phyloP scores from a whole-genome alignment of 176 grass and related monocot species.

The Cymbopogon citratus region DNA sequence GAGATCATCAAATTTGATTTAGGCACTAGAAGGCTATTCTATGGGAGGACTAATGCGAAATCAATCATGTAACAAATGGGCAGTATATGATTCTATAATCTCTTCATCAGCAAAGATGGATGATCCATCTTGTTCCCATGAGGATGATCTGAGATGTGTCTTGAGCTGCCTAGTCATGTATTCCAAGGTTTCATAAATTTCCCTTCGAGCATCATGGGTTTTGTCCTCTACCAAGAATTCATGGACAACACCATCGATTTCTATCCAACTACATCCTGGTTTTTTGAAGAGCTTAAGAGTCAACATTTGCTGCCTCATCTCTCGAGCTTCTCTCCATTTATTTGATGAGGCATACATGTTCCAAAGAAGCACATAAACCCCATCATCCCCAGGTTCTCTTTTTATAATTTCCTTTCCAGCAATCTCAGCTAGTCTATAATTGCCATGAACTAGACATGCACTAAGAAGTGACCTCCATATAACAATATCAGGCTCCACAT shows the following conservation, averaged over 20 bases:
- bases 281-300: constrained; percentile 50
- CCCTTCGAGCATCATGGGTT: constrained; percentile 40
- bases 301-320: constrained; percentile 57
- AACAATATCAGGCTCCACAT: constrained; percentile 46
- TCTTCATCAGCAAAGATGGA: constrained; percentile 20
- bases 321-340: constrained; percentile 55
- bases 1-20: neutral
- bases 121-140: constrained; percentile 1
- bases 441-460: constrained; percentile 56
- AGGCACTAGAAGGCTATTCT: neutral
- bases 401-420: constrained; percentile 59
- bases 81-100: neutral
- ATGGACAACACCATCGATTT: constrained; percentile 50
- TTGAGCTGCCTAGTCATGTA: constrained; percentile 37
- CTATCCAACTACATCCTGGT: constrained; percentile 68
- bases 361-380: constrained; percentile 66
- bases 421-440: constrained; percentile 55
- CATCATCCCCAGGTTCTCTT: constrained; percentile 55
- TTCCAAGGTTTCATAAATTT: constrained; percentile 48
- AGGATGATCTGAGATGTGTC: neutral
- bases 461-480: constrained; percentile 73
- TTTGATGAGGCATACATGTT: constrained; percentile 61
- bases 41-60: neutral
- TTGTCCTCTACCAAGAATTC: constrained; percentile 65
- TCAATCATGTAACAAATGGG: neutral